Conservation (phyloP, 495 filamentous ascomycete genomes). For the Podospora sp. region DNA sequence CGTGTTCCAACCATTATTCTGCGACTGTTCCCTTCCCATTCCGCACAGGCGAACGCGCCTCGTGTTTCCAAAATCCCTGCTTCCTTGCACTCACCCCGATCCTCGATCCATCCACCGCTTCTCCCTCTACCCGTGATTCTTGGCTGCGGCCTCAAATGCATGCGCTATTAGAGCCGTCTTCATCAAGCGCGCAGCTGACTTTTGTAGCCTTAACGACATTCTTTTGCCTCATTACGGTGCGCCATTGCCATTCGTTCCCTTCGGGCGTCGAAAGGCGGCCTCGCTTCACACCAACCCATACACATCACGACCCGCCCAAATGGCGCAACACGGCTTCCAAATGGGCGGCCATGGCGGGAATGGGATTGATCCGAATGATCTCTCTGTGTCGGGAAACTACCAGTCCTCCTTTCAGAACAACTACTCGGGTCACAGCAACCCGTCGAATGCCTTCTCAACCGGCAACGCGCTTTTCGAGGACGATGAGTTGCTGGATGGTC, state of each 20-base stretch:
- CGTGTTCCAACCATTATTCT: neutral
- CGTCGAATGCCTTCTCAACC: conserved; percentile 42
- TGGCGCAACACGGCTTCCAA: conserved; percentile 65
- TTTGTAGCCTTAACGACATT: neutral
- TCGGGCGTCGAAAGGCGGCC: conserved; percentile 12
- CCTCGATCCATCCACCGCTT: neutral
- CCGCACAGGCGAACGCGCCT: neutral
- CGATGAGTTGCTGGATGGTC: conserved; percentile 65
- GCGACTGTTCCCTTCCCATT: neutral
- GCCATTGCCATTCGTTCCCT: neutral
- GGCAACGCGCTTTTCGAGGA: conserved; percentile 60
- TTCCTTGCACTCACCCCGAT: neutral
- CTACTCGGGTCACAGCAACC: conserved; percentile 42
- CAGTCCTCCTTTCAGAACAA: conserved; percentile 44
- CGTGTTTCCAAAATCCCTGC: neutral
- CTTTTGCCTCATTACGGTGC: neutral
- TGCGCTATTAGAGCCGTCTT: neutral
- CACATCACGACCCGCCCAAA: conserved; percentile 21
- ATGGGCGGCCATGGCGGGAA: conserved; percentile 64
- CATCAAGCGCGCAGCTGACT: neutral
- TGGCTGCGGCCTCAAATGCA: neutral
- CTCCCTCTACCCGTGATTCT: neutral
- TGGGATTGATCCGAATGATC: conserved; percentile 82
- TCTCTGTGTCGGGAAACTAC: conserved; percentile 64
- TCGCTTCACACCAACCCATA: conserved; percentile 3